Conservation (phyloP, 2,329 filamentous ascomycete species). For the Diplodia mutila region DNA sequence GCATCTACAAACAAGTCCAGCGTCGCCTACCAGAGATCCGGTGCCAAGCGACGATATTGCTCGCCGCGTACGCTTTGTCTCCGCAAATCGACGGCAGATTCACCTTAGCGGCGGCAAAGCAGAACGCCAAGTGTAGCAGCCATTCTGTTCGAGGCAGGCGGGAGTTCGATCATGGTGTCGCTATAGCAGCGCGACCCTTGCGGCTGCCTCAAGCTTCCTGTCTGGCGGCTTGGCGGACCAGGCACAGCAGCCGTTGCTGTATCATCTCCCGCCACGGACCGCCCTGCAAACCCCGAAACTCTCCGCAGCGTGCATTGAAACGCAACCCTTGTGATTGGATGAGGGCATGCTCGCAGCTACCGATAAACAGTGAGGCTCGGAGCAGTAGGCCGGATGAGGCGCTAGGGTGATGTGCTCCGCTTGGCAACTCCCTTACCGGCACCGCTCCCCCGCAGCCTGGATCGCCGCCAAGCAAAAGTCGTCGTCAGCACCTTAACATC, state of each 20-base stretch:
- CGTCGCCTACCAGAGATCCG: neutral
- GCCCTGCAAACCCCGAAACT: neutral
- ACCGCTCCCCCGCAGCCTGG: neutral
- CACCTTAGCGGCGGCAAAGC: neutral
- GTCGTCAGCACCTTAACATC: slow-evolving; percentile 23
- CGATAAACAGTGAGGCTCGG: slow-evolving; percentile 3
- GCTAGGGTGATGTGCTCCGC: neutral
- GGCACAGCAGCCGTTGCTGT: neutral
- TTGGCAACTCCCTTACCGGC: slow-evolving; percentile 10
- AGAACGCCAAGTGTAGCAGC: slow-evolving; percentile 11
- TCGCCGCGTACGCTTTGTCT: neutral
- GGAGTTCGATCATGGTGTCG: slow-evolving; percentile 3
- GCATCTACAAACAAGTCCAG: neutral
- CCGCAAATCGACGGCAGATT: slow-evolving; percentile 6
- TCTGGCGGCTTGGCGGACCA: slow-evolving; percentile 12
- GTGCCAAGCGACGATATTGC: neutral
- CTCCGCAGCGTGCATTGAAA: neutral
- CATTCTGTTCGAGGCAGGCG: slow-evolving; percentile 17
- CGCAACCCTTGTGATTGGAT: neutral
- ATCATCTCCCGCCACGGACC: neutral
- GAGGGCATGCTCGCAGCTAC: neutral
- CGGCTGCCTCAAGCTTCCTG: slow-evolving; percentile 18
- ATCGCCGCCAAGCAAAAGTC: slow-evolving; percentile 20
- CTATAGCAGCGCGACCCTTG: neutral
- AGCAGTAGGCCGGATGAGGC: neutral